Evolutionary conservation across 768 basidiomycete species (phyloP).

Genomic region (Rhizopogon vesiculosus): DNA sequence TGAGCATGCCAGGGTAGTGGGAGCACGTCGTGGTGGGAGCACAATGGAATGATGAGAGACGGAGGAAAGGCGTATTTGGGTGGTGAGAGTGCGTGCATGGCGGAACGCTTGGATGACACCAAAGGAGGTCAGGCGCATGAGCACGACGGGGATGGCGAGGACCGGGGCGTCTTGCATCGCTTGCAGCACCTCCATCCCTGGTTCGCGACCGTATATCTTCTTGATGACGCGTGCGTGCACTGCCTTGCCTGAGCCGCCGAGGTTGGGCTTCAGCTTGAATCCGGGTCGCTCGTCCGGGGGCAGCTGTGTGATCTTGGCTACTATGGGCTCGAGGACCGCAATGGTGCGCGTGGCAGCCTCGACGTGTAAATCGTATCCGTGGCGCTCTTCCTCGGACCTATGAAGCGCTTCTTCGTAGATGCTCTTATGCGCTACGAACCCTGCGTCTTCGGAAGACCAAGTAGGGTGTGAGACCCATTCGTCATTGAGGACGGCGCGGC

Average conservation of each 20-base stretch:
- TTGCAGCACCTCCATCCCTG: slow-evolving; percentile 74
- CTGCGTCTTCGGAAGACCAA: slow-evolving; percentile 91
- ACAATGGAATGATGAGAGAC: too few species aligned
- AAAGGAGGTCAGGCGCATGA: slow-evolving; percentile 73
- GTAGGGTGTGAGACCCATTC: slow-evolving; percentile 98
- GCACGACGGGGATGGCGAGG: slow-evolving; percentile 84
- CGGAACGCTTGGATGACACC: too few species aligned
- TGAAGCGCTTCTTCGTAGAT: slow-evolving; percentile 95
- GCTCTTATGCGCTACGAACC: slow-evolving; percentile 87
- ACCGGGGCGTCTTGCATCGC: slow-evolving; percentile 93
- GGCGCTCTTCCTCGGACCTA: slow-evolving; percentile 94
- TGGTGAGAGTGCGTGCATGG: too few species aligned
- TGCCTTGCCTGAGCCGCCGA: slow-evolving; percentile 78
- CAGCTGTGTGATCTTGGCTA: slow-evolving; percentile 80
- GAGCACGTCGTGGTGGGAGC: too few species aligned
- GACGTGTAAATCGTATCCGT: slow-evolving; percentile 98
- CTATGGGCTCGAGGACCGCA: slow-evolving; percentile 84
- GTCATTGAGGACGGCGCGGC: slow-evolving; percentile 92
- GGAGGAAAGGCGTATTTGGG: too few species aligned
- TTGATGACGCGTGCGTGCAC: slow-evolving; percentile 93
- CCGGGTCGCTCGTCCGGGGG: slow-evolving; percentile 68
- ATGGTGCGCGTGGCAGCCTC: slow-evolving; percentile 94
- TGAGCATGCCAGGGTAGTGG: too few species aligned
- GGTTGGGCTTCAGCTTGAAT: slow-evolving; percentile 86
- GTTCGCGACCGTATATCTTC: slow-evolving; percentile 92